Evolutionary conservation across 2,329 filamentous ascomycete species (phyloP).

Genomic region (Fusarium austroafricanum): DNA sequence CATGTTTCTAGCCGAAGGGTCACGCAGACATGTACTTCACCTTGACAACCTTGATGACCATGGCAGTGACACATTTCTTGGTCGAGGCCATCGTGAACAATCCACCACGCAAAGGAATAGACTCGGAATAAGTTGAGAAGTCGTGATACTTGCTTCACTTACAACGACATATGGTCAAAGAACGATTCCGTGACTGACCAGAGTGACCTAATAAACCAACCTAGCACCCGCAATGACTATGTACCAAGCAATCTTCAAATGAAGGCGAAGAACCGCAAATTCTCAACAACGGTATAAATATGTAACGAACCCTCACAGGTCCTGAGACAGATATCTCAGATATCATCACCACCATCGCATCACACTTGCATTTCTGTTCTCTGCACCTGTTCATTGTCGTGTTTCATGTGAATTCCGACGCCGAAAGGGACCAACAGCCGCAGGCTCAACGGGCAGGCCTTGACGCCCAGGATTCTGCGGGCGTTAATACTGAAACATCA

Average conservation of each 20-base stretch:
- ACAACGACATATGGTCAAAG: not conserved
- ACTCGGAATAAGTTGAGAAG: not conserved
- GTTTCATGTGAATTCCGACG: slow-evolving; percentile 20
- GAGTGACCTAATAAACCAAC: not conserved
- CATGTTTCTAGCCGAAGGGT: slow-evolving; percentile 3
- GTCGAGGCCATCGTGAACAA: not conserved
- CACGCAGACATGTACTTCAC: slow-evolving; percentile 18
- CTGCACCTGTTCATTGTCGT: slow-evolving; percentile 9
- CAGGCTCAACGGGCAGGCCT: slow-evolving; percentile 21
- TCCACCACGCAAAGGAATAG: not conserved
- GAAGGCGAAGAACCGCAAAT: not conserved
- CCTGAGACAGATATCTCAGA: slow-evolving; percentile 4
- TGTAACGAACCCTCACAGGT: slow-evolving; percentile 11
- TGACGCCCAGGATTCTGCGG: slow-evolving; percentile 29
- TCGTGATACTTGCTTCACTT: slow-evolving; percentile 1
- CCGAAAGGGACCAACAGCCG: slow-evolving; percentile 5
- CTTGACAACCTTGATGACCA: not conserved
- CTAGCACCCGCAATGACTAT: not conserved
- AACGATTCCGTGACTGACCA: not conserved
- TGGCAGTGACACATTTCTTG: not conserved
- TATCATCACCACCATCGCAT: slow-evolving; percentile 13
- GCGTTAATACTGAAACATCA: slow-evolving; percentile 39
- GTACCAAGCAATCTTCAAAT: not conserved
- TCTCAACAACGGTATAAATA: not conserved
- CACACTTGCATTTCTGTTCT: slow-evolving; percentile 8